Conservation (phyloP, 129 eudicot species). For the Centrapalus pauciflorus region DNA sequence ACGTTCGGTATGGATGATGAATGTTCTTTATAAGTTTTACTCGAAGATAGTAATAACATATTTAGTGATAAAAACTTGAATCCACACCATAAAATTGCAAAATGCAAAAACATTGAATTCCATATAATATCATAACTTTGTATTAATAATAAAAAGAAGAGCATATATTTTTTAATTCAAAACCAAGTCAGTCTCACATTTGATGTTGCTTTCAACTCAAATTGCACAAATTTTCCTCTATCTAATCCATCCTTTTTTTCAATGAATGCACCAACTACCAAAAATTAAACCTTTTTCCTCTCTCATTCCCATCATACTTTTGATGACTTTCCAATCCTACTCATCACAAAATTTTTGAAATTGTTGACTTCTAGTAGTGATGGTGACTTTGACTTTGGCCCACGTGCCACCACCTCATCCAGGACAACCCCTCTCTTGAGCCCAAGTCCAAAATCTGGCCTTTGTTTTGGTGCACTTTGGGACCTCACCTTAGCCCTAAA, state of each 20-base stretch:
- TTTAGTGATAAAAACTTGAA: background rate
- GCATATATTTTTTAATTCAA: background rate
- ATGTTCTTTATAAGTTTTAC: no score
- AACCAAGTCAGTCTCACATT: slow-evolving; percentile 12
- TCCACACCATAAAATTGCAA: background rate
- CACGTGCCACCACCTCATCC: slow-evolving; percentile 48
- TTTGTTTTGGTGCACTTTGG: slow-evolving; percentile 70
- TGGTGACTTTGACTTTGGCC: slow-evolving; percentile 56
- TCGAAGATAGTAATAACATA: no score
- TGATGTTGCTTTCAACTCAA: slow-evolving; percentile 10
- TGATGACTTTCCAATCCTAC: slow-evolving; percentile 49
- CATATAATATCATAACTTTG: background rate
- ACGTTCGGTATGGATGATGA: no score
- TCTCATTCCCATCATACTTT: slow-evolving; percentile 16
- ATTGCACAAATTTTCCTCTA: slow-evolving; percentile 17
- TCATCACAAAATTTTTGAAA: slow-evolving; percentile 68
- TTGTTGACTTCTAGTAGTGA: slow-evolving; percentile 30
- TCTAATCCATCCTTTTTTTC: background rate
- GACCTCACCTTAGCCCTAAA: slow-evolving; percentile 74
- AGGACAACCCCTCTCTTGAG: slow-evolving; percentile 46
- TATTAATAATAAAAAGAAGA: background rate
- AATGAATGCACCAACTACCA: background rate
- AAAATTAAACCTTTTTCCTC: background rate
- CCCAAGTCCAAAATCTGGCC: slow-evolving; percentile 47
- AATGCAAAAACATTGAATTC: background rate